Evolutionary conservation across 306 rosid species (phyloP), one percentile per base, ranked within the genome.

Genomic region (Lathyrus tuberosus): DNA sequence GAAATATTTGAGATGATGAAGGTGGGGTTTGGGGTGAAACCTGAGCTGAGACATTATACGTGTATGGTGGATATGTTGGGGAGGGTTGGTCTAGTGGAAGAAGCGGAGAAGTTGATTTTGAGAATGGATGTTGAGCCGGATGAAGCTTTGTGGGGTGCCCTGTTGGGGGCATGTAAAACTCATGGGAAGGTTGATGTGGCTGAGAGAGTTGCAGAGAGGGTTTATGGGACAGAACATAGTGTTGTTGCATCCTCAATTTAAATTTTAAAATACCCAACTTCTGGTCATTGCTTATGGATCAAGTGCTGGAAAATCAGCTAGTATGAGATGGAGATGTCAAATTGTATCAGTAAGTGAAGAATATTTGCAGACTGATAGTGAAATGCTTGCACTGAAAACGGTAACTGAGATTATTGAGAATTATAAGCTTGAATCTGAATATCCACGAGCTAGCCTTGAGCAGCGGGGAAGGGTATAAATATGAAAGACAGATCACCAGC

Each of bases 41-140:
- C 92, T 4, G 68, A 76, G 14, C 8, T 83, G 74, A 78, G 74
- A 35, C 91, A 90, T 78, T 88, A 83, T 76, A 88, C 92, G 0
- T 90, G 88, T 60, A 86, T 90, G 92, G 95, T 90, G 73, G 95
- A 90, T 78, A 78, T 90, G 88, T 77, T 90, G 26, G 97, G 96
- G 33, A 84, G 92, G 73, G 79, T 69, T 28, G 90, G 95, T 0
- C 64, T 48, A 42, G 87, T 90, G 61, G 92, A 90, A 76, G 92
- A 90, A 74, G 97, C 89, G 0, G 86, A 84, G 74, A 72, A 80
- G 71, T 73, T 88, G 61, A 73, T 84, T 65, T 68, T 53, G 80
- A 80, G 76, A 72, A 87, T 87, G 65, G 74, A 82, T 56, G 72
- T 79, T 67, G 76, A 76, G 75, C 88, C 87, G 0, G 97, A 90